Conservation (phyloP, 2,329 filamentous ascomycete species). For the Exophiala lecanii-corni region DNA sequence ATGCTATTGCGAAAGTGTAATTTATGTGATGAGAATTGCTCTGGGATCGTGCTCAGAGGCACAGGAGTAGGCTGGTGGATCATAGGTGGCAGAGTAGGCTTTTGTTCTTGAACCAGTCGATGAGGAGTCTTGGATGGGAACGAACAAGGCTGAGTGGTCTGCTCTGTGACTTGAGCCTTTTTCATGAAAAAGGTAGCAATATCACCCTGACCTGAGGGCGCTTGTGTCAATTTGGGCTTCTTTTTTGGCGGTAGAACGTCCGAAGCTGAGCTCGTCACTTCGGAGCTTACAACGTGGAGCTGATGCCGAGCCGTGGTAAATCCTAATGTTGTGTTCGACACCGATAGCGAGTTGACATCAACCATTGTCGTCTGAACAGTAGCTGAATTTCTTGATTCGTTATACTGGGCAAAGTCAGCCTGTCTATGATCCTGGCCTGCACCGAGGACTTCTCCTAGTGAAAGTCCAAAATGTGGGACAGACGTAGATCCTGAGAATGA, state of each 20-base stretch:
- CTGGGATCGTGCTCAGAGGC: constrained; percentile 5
- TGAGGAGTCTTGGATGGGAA: not conserved
- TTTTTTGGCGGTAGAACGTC: constrained; percentile 30
- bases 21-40: constrained; percentile 17
- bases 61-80: not conserved
- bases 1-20: constrained; percentile 11
- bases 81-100: not conserved
- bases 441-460: constrained; percentile 13
- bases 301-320: constrained; percentile 62
- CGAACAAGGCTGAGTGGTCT: not conserved
- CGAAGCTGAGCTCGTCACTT: constrained; percentile 21
- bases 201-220: constrained; percentile 45
- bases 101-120: not conserved
- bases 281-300: constrained; percentile 32
- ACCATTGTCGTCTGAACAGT: constrained; percentile 57
- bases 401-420: not conserved
- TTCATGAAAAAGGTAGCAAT: constrained; percentile 47
- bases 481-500: constrained; percentile 26
- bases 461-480: constrained; percentile 11
- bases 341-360: constrained; percentile 36
- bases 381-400: constrained; percentile 1
- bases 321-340: constrained; percentile 39
- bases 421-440: constrained; percentile 2
- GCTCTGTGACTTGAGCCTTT: constrained; percentile 3
- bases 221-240: constrained; percentile 35